Evolutionary conservation across 148 eudicot genomes (phyloP).

Genomic region (Polygonum maritimum): DNA sequence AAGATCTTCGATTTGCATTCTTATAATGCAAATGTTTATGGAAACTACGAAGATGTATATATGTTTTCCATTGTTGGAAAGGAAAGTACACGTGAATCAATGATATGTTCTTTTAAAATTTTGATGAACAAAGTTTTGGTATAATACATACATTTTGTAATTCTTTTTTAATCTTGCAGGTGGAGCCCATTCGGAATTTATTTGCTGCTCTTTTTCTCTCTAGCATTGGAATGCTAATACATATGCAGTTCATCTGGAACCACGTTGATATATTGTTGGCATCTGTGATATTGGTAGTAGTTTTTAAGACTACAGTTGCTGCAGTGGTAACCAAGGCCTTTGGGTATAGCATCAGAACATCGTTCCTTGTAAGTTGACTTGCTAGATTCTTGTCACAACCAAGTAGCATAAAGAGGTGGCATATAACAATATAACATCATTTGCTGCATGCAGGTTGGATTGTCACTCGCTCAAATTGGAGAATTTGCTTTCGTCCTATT

Average conservation of each 20-base stretch:
- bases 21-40: neutral
- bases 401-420: conserved; percentile 8
- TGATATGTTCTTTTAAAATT: neutral
- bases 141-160: neutral
- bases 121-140: neutral
- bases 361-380: conserved; percentile 62
- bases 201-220: conserved; percentile 99
- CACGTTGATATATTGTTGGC: conserved; percentile 98
- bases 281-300: conserved; percentile 80
- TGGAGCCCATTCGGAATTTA: conserved; percentile 94
- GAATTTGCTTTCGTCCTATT: conserved; percentile 96
- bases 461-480: conserved; percentile 96
- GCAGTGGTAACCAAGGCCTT: conserved; percentile 67
- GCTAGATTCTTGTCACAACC: conserved; percentile 12
- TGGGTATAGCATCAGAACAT: conserved; percentile 73
- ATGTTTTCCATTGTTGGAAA: neutral
- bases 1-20: neutral
- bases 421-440: neutral
- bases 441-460: conserved; percentile 58
- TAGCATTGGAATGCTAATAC: conserved; percentile 96
- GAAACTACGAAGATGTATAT: neutral
- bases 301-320: conserved; percentile 80
- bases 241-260: conserved; percentile 89
- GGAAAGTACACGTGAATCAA: neutral
- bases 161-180: conserved; percentile 37